Evolutionary conservation across 345 rosid genomes (phyloP).

Genomic region (Heritiera fomes): DNA sequence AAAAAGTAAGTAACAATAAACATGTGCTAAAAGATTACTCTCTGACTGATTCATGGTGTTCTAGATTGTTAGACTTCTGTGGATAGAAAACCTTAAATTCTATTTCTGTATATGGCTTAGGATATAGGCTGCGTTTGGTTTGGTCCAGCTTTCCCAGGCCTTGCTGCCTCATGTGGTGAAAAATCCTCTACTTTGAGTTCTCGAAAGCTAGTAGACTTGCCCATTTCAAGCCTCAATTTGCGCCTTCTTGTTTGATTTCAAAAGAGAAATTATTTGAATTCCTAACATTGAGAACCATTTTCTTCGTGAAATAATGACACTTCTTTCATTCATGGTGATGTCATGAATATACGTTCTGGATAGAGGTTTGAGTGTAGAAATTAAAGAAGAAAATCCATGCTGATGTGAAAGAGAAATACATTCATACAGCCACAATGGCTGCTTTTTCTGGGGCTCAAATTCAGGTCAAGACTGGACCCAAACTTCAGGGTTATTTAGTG

Average conservation of each 20-base stretch:
- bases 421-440: background rate
- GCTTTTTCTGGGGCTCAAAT: background rate
- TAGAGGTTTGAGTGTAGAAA: background rate
- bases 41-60: conserved; percentile 10
- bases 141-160: background rate
- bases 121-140: background rate
- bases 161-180: background rate
- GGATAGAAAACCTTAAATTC: background rate
- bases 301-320: background rate
- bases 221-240: background rate
- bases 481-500: background rate
- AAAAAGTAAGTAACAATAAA: background rate
- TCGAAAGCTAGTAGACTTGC: background rate
- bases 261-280: background rate
- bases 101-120: background rate
- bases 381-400: background rate
- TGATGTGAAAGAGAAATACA: background rate
- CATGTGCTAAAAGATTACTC: background rate
- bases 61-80: conserved; percentile 19
- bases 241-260: conserved; percentile 13
- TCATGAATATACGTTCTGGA: background rate
- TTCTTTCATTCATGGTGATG: background rate
- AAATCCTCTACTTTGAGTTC: background rate
- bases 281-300: background rate
- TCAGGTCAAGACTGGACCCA: background rate